phyloP scores from a whole-genome alignment of 306 rosid genomes.

The Pyrus communis region DNA sequence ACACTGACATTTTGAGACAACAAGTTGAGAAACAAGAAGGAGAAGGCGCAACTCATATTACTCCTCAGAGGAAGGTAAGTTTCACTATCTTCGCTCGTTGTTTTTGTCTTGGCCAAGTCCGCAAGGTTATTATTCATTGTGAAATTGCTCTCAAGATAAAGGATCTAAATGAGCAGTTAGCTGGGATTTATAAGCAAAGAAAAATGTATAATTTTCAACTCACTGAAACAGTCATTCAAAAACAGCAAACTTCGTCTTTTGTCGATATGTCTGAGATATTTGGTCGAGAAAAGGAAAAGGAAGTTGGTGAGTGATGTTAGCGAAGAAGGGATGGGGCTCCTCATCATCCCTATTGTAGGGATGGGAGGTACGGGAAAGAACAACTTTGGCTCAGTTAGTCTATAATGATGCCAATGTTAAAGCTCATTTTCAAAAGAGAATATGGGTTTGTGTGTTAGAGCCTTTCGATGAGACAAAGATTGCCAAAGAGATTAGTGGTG shows the following conservation, averaged over 20 bases:
- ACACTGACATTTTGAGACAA: background rate
- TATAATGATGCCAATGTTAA: background rate
- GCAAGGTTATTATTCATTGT: background rate
- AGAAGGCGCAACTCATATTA: background rate
- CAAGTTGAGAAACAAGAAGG: background rate
- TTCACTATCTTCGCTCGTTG: background rate
- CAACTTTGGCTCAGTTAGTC: background rate
- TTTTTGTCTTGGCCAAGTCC: background rate
- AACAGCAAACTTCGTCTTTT: background rate
- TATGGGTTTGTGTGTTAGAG: conserved; percentile 2
- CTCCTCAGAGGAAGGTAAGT: background rate
- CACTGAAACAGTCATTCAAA: too few relatives aligned
- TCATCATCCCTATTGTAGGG: background rate
- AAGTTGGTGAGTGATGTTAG: background rate
- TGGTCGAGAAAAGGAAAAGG: background rate
- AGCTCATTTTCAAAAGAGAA: background rate
- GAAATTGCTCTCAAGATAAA: background rate
- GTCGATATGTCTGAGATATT: background rate
- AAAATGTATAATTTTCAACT: background rate
- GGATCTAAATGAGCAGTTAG: background rate
- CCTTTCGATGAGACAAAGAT: background rate
- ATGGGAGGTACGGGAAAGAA: background rate
- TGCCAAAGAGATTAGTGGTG: background rate
- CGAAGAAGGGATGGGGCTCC: background rate
- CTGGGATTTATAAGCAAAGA: background rate